Percentiles rank a stretch among this genome's conserved stretches.
Conservation (phyloP, 176 grass and related monocot species). For the Lolium rigidum region DNA sequence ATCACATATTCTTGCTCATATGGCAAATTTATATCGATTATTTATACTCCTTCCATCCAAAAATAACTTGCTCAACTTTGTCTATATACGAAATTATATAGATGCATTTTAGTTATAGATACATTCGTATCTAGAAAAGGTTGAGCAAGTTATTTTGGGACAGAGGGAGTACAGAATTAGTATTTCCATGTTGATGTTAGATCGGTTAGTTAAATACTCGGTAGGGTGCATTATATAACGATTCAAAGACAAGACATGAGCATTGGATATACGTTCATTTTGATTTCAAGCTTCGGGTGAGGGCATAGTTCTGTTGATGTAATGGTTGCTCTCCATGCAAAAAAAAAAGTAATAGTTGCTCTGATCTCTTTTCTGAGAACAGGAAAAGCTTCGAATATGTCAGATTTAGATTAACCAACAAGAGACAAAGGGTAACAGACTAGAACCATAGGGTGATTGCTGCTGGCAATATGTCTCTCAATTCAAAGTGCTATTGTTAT, state of each 20-base stretch:
- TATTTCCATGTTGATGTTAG: slow-evolving; percentile 24
- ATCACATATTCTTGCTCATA: slow-evolving; percentile 28
- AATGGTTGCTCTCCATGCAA: too few relatives aligned
- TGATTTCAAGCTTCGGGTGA: slow-evolving; percentile 4
- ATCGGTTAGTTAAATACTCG: background rate
- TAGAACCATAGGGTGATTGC: slow-evolving; percentile 16
- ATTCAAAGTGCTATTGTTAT: slow-evolving; percentile 19
- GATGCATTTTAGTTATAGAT: too few relatives aligned
- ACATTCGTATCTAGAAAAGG: too few relatives aligned
- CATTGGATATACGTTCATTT: slow-evolving; percentile 22
- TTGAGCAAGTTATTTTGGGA: too few relatives aligned
- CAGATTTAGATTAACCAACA: slow-evolving; percentile 21
- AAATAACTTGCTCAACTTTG: too few relatives aligned
- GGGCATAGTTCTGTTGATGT: background rate
- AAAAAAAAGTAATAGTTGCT: too few relatives aligned
- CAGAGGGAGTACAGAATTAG: background rate
- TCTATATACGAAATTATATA: too few relatives aligned
- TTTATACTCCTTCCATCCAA: too few relatives aligned
- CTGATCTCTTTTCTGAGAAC: background rate
- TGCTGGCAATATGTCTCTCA: slow-evolving; percentile 7
- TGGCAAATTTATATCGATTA: slow-evolving; percentile 12
- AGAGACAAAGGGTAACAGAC: background rate
- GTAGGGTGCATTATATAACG: slow-evolving; percentile 15
- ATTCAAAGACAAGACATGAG: slow-evolving; percentile 15
- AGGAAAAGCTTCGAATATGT: background rate